Conservation (phyloP, 352 stramenopile species). For the Blastocystis sp. region DNA sequence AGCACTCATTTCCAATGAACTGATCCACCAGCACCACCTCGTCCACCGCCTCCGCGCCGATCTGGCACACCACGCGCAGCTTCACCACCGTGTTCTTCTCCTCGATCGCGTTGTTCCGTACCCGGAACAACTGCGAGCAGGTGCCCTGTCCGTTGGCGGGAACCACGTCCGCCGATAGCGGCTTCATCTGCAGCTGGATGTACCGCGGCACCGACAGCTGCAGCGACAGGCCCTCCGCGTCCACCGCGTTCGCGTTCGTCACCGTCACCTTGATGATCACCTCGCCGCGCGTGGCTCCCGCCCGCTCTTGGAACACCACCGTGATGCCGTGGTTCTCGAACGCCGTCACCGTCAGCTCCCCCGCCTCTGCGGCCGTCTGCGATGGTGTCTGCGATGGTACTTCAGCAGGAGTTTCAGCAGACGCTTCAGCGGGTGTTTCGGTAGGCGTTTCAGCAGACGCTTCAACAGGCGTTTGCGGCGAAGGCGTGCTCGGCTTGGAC, state of each 20-base stretch:
- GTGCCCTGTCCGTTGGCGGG: constrained; percentile 78
- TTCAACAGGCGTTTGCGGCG: not conserved
- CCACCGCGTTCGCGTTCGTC: constrained; percentile 81
- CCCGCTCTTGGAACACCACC: constrained; percentile 88
- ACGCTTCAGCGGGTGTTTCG: constrained; percentile 66
- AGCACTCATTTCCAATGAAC: constrained; percentile 68
- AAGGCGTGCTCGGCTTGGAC: not conserved
- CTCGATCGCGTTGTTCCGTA: constrained; percentile 89
- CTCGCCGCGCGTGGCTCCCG: constrained; percentile 84
- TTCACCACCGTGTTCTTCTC: constrained; percentile 84
- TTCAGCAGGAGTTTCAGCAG: constrained; percentile 70
- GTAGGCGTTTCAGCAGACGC: not conserved
- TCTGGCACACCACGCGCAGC: constrained; percentile 78
- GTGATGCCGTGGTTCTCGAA: constrained; percentile 92
- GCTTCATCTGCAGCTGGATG: constrained; percentile 90
- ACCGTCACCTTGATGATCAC: constrained; percentile 84
- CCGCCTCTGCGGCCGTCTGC: constrained; percentile 66
- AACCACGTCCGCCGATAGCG: constrained; percentile 85
- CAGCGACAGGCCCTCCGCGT: constrained; percentile 87
- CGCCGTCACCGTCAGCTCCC: constrained; percentile 76
- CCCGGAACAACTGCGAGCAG: constrained; percentile 89
- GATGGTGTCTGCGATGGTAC: constrained; percentile 71
- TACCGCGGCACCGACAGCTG: constrained; percentile 91
- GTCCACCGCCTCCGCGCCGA: constrained; percentile 71
- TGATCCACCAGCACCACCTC: constrained; percentile 70